Percentiles rank a stretch among this genome's conserved stretches.
Conservation (phyloP, 352 stramenopile genomes). For the Globisporangium carolinianum region DNA sequence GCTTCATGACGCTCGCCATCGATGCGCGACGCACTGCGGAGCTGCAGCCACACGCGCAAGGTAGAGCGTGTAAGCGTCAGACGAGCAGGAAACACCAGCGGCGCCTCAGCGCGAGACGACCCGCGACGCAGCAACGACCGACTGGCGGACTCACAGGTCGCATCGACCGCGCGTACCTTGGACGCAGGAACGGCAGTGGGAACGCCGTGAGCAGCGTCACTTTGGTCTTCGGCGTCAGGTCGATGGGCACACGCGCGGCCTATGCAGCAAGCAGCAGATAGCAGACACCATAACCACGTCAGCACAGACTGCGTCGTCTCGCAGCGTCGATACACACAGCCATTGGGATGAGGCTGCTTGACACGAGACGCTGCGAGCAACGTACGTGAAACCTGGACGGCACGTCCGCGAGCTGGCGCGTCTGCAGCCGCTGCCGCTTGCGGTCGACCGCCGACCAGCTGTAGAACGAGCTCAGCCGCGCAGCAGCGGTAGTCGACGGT, state of each 20-base stretch:
- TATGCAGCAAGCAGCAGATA: conserved; percentile 3
- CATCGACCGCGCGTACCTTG: conserved; percentile 22
- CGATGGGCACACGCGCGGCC: conserved; percentile 39
- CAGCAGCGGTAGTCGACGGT: background rate
- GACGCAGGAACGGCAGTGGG: conserved; percentile 52
- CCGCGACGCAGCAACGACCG: too few relatives aligned
- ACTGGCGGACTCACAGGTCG: background rate
- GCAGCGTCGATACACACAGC: too few relatives aligned
- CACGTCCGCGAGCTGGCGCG: conserved; percentile 10
- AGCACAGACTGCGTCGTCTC: background rate
- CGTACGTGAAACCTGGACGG: conserved; percentile 15
- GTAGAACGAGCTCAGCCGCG: conserved; percentile 16
- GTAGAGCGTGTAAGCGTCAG: too few relatives aligned
- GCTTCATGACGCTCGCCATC: conserved; percentile 20
- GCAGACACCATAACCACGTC: background rate
- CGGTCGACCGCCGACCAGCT: conserved; percentile 27
- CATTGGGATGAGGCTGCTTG: background rate
- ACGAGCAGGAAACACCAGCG: too few relatives aligned
- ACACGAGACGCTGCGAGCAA: background rate
- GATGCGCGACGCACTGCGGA: conserved; percentile 29
- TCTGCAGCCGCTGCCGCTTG: conserved; percentile 24
- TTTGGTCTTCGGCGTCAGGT: conserved; percentile 55
- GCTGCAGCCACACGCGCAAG: conserved; percentile 6
- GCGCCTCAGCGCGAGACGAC: too few relatives aligned
- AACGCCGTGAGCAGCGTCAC: conserved; percentile 52